These are phyloP conservation scores for Azolla pinnata DNA, from an alignment of 75 land plant species.

Conservation along the genomic window DNA sequence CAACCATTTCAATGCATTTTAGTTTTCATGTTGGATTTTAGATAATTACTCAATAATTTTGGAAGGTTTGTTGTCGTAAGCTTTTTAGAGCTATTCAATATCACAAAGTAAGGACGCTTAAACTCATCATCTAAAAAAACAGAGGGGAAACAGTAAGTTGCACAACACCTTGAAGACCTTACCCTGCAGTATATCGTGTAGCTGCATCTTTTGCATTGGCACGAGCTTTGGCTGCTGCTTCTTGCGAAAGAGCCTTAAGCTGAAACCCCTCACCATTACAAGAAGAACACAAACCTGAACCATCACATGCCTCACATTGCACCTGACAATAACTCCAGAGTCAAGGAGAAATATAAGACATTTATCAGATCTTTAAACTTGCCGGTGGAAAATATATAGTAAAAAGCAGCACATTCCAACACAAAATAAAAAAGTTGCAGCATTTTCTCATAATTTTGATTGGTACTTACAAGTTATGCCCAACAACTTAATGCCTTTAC, in stretches of 20 bases:
- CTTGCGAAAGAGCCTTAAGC: slow-evolving; percentile 51
- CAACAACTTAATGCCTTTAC: no score
- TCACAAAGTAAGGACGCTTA: no score
- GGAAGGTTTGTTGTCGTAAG: no score
- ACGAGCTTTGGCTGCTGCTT: slow-evolving; percentile 66
- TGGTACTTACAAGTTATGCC: no score
- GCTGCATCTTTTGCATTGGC: slow-evolving; percentile 63
- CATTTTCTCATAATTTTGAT: no score
- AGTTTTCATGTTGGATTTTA: no score
- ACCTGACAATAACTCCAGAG: not conserved
- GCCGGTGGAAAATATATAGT: not conserved
- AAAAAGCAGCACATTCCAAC: not conserved
- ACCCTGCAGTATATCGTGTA: slow-evolving; percentile 90
- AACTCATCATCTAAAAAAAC: no score
- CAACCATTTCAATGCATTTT: no score
- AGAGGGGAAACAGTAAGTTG: no score
- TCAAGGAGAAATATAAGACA: not conserved
- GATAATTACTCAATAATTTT: no score
- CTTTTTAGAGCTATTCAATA: no score
- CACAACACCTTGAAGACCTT: slow-evolving; percentile 6
- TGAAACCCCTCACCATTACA: slow-evolving; percentile 90
- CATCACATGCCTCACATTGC: slow-evolving; percentile 68
- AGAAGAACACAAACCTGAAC: slow-evolving; percentile 75
- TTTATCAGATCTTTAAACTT: not conserved
- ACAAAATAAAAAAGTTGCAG: not conserved